These are phyloP conservation scores for Paraphoma sp. DNA, from an alignment of 2,329 filamentous ascomycete species.

Conservation along the genomic window DNA sequence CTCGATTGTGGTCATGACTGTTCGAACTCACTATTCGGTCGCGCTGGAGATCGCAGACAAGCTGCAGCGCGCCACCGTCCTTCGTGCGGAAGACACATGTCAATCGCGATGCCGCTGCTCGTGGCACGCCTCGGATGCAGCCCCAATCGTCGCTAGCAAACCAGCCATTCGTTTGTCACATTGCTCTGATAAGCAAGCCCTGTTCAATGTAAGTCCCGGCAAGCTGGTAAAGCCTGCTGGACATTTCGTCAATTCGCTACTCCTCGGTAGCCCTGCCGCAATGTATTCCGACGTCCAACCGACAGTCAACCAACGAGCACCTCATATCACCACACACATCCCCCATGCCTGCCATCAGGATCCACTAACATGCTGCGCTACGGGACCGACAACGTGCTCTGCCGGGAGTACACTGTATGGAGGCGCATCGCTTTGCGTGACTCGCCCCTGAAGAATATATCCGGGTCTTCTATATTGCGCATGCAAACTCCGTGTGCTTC, in stretches of 20 bases:
- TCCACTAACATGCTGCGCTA: conserved; percentile 27
- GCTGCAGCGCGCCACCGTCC: conserved; percentile 18
- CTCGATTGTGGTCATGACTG: conserved; percentile 11
- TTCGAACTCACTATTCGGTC: conserved; percentile 18
- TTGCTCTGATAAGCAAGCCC: conserved; percentile 43
- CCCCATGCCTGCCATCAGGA: conserved; percentile 13
- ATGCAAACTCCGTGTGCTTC: conserved; percentile 16
- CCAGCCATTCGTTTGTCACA: conserved; percentile 21
- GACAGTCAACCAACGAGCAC: conserved; percentile 23
- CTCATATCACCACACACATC: conserved; percentile 7
- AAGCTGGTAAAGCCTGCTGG: conserved; percentile 28
- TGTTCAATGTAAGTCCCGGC: conserved; percentile 31
- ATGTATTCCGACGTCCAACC: conserved; percentile 25
- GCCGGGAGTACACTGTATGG: conserved; percentile 23
- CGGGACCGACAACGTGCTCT: conserved; percentile 33
- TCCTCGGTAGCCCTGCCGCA: conserved; percentile 37
- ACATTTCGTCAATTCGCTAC: conserved; percentile 35
- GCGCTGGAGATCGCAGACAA: conserved; percentile 14
- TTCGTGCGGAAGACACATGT: conserved; percentile 22
- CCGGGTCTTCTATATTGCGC: conserved; percentile 28
- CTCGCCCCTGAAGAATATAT: conserved; percentile 26
- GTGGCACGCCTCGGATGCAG: conserved; percentile 15
- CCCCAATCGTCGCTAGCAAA: conserved; percentile 12
- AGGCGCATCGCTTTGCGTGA: conserved; percentile 19
- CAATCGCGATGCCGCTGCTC: conserved; percentile 14